Conservation (phyloP, 805 yeast genomes). For the Clavispora vitiphila region DNA sequence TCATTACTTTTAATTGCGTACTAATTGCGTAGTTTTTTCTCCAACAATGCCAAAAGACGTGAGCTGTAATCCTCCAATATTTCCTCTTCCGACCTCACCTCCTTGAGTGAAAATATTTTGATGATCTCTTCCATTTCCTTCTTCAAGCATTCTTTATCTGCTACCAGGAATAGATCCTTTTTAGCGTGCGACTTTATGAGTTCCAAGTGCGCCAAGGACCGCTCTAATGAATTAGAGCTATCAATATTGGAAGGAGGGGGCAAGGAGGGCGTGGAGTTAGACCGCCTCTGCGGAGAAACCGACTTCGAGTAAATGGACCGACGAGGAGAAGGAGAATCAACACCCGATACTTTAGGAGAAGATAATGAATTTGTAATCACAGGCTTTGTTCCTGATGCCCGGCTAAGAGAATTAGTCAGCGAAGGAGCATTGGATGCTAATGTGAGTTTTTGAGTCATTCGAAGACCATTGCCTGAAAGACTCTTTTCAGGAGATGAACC, state of each 20-base stretch:
- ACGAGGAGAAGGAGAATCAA: not conserved
- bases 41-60: conserved; percentile 25
- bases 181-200: conserved; percentile 10
- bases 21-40: conserved; percentile 15
- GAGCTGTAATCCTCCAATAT: conserved; percentile 37
- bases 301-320: not conserved
- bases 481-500: conserved; percentile 6
- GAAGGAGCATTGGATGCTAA: not conserved
- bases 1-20: not conserved
- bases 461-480: not conserved
- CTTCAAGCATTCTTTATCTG: conserved; percentile 14
- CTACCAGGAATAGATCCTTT: conserved; percentile 8
- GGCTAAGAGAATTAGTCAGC: not conserved
- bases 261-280: conserved; percentile 2
- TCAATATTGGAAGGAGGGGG: conserved; percentile 4
- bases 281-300: not conserved
- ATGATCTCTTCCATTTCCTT: conserved; percentile 18
- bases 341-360: not conserved
- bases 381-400: not conserved
- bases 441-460: not conserved
- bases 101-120: conserved; percentile 11
- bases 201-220: conserved; percentile 4
- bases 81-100: conserved; percentile 10
- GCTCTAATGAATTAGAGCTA: conserved; percentile 6
- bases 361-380: not conserved